Conservation (phyloP, 108 stramenopile species). For the Thalassiosira profunda region DNA sequence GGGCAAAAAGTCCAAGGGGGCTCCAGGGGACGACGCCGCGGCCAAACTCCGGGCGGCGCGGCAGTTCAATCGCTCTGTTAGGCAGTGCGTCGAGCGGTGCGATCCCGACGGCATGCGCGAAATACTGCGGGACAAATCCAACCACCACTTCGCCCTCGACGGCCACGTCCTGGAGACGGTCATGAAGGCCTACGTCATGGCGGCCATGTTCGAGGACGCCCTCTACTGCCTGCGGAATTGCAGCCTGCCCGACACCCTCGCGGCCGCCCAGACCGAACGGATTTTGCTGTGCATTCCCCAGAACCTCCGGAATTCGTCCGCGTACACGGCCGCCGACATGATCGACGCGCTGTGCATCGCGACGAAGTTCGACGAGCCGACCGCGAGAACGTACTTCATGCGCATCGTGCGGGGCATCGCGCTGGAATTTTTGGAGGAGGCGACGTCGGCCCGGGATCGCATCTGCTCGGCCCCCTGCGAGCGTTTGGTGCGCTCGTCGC, state of each 20-base stretch:
- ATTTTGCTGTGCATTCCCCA: conserved; percentile 88
- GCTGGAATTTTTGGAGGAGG: conserved; percentile 92
- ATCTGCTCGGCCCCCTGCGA: conserved; percentile 94
- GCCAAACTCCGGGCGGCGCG: conserved; percentile 77
- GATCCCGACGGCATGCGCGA: conserved; percentile 80
- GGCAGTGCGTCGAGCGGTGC: conserved; percentile 74
- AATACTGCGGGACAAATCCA: conserved; percentile 70
- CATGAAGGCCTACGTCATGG: conserved; percentile 92
- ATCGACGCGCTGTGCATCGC: conserved; percentile 93
- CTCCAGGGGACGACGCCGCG: conserved; percentile 63
- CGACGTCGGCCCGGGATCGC: conserved; percentile 88
- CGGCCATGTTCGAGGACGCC: conserved; percentile 94
- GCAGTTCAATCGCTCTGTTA: conserved; percentile 78
- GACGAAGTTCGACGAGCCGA: conserved; percentile 88
- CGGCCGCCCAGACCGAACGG: conserved; percentile 71
- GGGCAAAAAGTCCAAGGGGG: conserved; percentile 68
- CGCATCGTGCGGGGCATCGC: conserved; percentile 92
- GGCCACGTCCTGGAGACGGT: conserved; percentile 80
- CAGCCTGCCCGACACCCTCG: conserved; percentile 78
- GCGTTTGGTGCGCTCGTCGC: conserved; percentile 77
- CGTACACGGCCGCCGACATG: conserved; percentile 91
- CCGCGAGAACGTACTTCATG: conserved; percentile 87
- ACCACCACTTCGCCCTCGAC: conserved; percentile 87
- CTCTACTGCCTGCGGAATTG: conserved; percentile 89
- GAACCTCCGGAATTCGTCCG: conserved; percentile 85